Evolutionary conservation across 257 asterid species (phyloP).

Genomic region (Solanum gracilifrons): DNA sequence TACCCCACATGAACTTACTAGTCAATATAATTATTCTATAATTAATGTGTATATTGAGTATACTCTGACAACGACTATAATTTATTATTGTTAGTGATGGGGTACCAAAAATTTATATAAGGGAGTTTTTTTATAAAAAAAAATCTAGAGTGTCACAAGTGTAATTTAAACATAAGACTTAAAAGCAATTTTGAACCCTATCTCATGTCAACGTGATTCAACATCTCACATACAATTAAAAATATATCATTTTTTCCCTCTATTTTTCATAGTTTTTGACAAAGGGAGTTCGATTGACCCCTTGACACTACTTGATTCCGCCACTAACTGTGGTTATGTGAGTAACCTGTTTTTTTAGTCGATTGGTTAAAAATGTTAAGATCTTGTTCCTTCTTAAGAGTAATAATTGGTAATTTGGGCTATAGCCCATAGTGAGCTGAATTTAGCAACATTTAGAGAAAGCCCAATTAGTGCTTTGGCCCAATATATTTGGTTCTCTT

Average conservation of each 20-base stretch:
- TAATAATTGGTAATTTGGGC: neutral
- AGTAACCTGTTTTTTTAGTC: neutral
- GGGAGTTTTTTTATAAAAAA: too few relatives aligned
- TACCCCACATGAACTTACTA: too few relatives aligned
- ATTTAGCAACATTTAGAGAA: neutral
- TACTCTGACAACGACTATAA: neutral
- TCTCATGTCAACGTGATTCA: neutral
- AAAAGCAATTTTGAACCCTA: neutral
- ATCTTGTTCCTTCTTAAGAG: neutral
- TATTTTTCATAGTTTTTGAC: neutral
- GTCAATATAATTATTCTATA: neutral
- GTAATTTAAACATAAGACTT: neutral
- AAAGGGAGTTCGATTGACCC: neutral
- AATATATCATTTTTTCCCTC: neutral
- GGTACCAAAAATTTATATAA: neutral
- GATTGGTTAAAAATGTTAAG: neutral
- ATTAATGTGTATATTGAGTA: neutral
- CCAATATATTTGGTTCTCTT: neutral
- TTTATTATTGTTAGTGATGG: neutral
- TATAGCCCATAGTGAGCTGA: neutral
- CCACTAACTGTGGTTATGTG: neutral
- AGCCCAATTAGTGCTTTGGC: neutral
- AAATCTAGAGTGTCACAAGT: neutral
- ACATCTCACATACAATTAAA: neutral
- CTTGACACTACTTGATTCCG: neutral